These are phyloP conservation scores for Fraxinus pennsylvanica DNA, from an alignment of 257 asterid genomes.

Conservation along the genomic window DNA sequence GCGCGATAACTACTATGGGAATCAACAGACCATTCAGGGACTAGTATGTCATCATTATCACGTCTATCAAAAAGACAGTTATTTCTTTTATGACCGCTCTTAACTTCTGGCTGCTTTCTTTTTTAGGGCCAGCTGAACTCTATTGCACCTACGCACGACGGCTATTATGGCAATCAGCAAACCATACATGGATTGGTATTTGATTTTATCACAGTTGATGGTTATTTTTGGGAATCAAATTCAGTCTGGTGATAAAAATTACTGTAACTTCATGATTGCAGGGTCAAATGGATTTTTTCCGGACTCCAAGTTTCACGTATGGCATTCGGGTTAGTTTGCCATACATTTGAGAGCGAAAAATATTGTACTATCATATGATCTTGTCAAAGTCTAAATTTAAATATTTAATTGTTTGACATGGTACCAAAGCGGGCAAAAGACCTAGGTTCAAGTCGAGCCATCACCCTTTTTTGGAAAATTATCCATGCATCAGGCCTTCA, in stretches of 20 bases:
- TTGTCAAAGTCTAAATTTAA: not conserved
- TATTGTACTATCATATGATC: not conserved
- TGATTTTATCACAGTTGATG: conserved; percentile 10
- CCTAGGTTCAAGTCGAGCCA: not conserved
- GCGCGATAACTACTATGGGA: conserved; percentile 74
- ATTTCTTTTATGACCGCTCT: conserved; percentile 4
- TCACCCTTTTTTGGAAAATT: not conserved
- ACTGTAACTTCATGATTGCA: conserved; percentile 36
- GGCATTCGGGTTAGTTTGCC: conserved; percentile 81
- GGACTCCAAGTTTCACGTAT: conserved; percentile 64
- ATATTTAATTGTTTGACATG: not conserved
- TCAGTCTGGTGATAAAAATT: conserved; percentile 16
- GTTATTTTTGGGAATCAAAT: not conserved
- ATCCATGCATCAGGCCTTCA: not conserved
- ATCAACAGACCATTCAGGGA: conserved; percentile 81
- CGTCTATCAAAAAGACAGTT: conserved; percentile 9
- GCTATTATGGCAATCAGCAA: conserved; percentile 74
- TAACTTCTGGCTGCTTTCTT: conserved; percentile 22
- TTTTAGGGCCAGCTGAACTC: conserved; percentile 89
- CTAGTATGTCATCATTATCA: conserved; percentile 55
- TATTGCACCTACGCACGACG: conserved; percentile 81
- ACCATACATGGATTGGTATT: conserved; percentile 83
- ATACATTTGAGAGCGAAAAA: conserved; percentile 14
- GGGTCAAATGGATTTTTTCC: conserved; percentile 98
- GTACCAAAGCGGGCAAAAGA: not conserved